These are phyloP conservation scores for Pythium aphanidermatum DNA, from an alignment of 352 stramenopile genomes.

Conservation along the genomic window DNA sequence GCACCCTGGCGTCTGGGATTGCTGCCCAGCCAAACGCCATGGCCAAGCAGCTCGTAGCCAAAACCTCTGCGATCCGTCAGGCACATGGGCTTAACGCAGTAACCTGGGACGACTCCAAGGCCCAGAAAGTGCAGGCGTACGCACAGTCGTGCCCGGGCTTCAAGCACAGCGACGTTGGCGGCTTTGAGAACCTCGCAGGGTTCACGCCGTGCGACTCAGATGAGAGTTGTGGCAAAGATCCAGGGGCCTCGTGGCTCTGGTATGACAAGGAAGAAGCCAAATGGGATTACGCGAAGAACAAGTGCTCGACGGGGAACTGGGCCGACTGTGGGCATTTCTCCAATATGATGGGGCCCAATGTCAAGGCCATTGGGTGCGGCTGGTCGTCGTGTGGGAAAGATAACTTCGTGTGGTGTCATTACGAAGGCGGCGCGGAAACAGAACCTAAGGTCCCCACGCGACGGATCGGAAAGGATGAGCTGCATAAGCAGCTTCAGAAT, in stretches of 20 bases:
- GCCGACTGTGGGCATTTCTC: not conserved
- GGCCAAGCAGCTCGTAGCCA: too few species aligned
- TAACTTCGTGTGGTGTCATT: not conserved
- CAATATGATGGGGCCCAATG: not conserved
- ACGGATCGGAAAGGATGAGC: not conserved
- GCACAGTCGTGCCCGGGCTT: too few species aligned
- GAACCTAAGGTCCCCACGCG: not conserved
- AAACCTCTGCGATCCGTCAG: too few species aligned
- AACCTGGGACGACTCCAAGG: too few species aligned
- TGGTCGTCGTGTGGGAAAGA: not conserved
- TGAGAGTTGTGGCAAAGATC: not conserved
- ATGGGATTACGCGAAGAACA: not conserved
- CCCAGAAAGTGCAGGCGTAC: too few species aligned
- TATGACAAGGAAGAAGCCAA: constrained; percentile 1
- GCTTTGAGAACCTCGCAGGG: not conserved
- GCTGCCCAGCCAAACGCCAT: too few species aligned
- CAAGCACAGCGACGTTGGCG: too few species aligned
- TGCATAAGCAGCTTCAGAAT: not conserved
- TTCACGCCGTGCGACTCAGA: not conserved
- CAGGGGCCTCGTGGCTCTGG: not conserved
- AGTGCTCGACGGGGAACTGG: not conserved
- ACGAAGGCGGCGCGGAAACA: not conserved
- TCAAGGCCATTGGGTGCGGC: not conserved
- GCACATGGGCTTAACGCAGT: too few species aligned
- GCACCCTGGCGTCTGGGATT: too few species aligned